Evolutionary conservation across 768 basidiomycete genomes (phyloP).

Genomic region (Termitomyces sp.): DNA sequence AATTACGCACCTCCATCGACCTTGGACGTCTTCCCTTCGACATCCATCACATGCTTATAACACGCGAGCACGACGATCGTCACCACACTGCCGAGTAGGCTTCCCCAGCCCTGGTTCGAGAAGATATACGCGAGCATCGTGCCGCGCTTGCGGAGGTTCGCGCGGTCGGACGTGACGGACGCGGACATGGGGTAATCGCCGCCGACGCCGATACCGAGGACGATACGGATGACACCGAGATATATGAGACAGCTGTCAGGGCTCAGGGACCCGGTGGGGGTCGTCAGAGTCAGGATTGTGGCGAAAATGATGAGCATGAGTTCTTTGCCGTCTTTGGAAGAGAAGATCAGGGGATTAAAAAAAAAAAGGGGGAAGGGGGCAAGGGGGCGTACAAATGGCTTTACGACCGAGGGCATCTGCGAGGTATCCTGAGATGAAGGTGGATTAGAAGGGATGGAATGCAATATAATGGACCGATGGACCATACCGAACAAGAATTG

Average conservation of each 20-base stretch:
- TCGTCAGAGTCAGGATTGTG: slow-evolving; percentile 65
- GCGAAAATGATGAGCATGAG: slow-evolving; percentile 78
- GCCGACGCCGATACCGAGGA: slow-evolving; percentile 76
- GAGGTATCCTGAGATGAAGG: slow-evolving; percentile 41
- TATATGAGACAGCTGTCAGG: slow-evolving; percentile 56
- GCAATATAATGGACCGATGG: too few relatives aligned
- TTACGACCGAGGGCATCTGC: slow-evolving; percentile 70
- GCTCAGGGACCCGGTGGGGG: slow-evolving; percentile 58
- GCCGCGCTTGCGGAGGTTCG: slow-evolving; percentile 62
- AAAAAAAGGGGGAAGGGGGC: neutral
- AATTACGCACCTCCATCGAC: slow-evolving; percentile 58
- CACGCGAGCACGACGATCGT: slow-evolving; percentile 61
- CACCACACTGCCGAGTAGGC: slow-evolving; percentile 55
- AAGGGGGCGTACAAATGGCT: slow-evolving; percentile 45
- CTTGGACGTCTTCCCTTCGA: slow-evolving; percentile 51
- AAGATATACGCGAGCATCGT: slow-evolving; percentile 77
- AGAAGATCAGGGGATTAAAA: neutral
- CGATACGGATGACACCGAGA: slow-evolving; percentile 61
- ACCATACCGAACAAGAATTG: slow-evolving; percentile 60
- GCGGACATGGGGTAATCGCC: slow-evolving; percentile 82
- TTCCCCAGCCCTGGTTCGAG: slow-evolving; percentile 77
- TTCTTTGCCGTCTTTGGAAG: slow-evolving; percentile 61
- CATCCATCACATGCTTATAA: slow-evolving; percentile 64
- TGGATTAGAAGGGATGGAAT: neutral
- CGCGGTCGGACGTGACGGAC: slow-evolving; percentile 61